Percentiles rank a stretch among this genome's conserved stretches.
These are phyloP conservation scores for Sclerotinia borealis DNA, from an alignment of 2,329 filamentous ascomycete species.

Conservation along the genomic window DNA sequence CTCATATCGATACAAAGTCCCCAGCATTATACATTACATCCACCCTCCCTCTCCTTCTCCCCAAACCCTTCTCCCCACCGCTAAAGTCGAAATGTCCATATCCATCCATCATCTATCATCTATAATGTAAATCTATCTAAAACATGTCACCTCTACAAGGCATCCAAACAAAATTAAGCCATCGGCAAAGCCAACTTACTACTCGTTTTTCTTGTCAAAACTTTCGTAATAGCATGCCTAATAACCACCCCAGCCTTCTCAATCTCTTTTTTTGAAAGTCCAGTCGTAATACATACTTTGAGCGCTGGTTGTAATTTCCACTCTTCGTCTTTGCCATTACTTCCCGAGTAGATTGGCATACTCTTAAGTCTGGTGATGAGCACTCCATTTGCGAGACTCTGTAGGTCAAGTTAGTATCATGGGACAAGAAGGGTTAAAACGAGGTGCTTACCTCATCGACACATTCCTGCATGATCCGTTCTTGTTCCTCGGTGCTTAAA, in stretches of 20 bases:
- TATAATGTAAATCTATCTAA: not conserved
- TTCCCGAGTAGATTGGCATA: constrained; percentile 57
- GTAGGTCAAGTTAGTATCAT: constrained; percentile 14
- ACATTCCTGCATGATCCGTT: constrained; percentile 77
- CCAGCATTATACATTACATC: not conserved
- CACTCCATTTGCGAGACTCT: constrained; percentile 83
- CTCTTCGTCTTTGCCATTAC: constrained; percentile 61
- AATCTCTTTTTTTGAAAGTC: constrained; percentile 85
- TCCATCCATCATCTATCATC: not conserved
- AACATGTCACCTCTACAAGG: not conserved
- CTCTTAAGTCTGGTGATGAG: constrained; percentile 82
- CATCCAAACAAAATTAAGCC: constrained; percentile 21
- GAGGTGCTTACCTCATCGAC: constrained; percentile 77
- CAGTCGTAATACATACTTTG: constrained; percentile 86
- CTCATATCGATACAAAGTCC: not conserved
- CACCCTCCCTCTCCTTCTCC: not conserved
- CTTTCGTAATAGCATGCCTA: constrained; percentile 87
- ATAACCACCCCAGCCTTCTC: constrained; percentile 89
- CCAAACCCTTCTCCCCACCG: not conserved
- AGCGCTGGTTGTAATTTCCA: constrained; percentile 73
- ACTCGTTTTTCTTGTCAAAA: constrained; percentile 63
- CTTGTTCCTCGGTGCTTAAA: constrained; percentile 69
- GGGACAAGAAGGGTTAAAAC: not conserved
- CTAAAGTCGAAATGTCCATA: not conserved
- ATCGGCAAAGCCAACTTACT: constrained; percentile 37